These are phyloP conservation scores for Tieghemostelium lacteum DNA, from an alignment of 78 protist species.

Conservation along the genomic window DNA sequence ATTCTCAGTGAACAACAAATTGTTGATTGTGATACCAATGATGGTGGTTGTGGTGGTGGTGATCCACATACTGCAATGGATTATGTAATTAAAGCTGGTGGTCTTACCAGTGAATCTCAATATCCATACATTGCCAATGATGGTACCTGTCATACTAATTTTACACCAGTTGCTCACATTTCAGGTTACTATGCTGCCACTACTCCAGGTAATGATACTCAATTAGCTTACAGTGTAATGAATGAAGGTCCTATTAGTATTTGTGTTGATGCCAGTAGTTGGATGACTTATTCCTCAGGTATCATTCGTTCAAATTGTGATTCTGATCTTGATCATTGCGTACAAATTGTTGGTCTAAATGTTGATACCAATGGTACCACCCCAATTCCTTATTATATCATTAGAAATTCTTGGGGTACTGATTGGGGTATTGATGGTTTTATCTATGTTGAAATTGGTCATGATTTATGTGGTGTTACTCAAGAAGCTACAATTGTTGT, in stretches of 20 bases:
- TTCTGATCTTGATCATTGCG: conserved; percentile 82
- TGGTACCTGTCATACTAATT: conserved; percentile 38
- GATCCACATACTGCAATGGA: conserved; percentile 74
- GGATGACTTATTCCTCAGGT: conserved; percentile 79
- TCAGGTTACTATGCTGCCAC: conserved; percentile 26
- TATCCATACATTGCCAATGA: conserved; percentile 78
- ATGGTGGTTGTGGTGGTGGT: conserved; percentile 86
- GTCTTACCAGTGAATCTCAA: conserved; percentile 26
- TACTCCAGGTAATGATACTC: conserved; percentile 49
- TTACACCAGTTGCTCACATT: conserved; percentile 35
- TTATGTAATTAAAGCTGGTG: conserved; percentile 69
- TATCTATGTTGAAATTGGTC: conserved; percentile 67
- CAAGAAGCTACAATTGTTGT: conserved; percentile 63
- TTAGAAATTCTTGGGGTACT: conserved; percentile 86
- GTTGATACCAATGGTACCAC: conserved; percentile 34
- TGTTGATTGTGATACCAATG: conserved; percentile 74
- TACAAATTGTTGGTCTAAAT: conserved; percentile 80
- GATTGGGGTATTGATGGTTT: conserved; percentile 77
- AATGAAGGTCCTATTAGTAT: conserved; percentile 75
- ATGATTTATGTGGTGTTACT: conserved; percentile 85
- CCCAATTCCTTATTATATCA: conserved; percentile 74
- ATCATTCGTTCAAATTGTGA: conserved; percentile 39
- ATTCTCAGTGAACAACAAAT: conserved; percentile 78
- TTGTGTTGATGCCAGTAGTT: conserved; percentile 85
- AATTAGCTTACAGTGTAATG: conserved; percentile 31